These are phyloP conservation scores for Neoboletus brunneissimus DNA, from an alignment of 768 basidiomycete genomes.

Conservation along the genomic window DNA sequence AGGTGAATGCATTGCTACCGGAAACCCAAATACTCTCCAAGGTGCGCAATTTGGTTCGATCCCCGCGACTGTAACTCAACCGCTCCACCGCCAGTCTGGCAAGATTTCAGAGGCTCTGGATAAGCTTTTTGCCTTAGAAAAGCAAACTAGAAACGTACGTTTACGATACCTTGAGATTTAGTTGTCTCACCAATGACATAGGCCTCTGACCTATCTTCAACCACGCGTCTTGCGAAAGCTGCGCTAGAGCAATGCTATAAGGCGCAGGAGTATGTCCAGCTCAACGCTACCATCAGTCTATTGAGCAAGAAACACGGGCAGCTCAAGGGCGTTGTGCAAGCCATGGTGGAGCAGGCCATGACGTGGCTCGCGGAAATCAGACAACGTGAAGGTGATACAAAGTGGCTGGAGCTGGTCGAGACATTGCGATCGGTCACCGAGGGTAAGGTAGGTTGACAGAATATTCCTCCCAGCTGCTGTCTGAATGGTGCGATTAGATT, in stretches of 20 bases:
- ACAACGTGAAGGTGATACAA: constrained; percentile 59
- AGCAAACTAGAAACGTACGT: constrained; percentile 92
- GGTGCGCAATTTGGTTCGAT: constrained; percentile 42
- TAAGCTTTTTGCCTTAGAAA: constrained; percentile 85
- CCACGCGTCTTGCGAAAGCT: constrained; percentile 77
- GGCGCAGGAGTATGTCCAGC: constrained; percentile 61
- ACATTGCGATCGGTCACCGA: constrained; percentile 91
- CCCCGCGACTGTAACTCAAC: constrained; percentile 7
- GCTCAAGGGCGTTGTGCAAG: constrained; percentile 83
- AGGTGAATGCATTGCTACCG: constrained; percentile 74
- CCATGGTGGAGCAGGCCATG: constrained; percentile 88
- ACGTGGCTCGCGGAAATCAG: constrained; percentile 78
- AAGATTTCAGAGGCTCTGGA: constrained; percentile 85
- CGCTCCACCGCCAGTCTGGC: constrained; percentile 53
- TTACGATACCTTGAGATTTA: background rate
- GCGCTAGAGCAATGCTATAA: constrained; percentile 71
- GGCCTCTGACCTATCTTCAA: constrained; percentile 94
- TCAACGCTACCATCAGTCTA: constrained; percentile 65
- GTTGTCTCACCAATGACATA: constrained; percentile 30
- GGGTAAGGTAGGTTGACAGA: constrained; percentile 71
- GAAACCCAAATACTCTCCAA: constrained; percentile 66
- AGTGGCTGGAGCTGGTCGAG: constrained; percentile 86
- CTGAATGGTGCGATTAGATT: constrained; percentile 51
- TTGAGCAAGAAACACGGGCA: constrained; percentile 98
- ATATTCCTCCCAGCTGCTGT: background rate